These are phyloP conservation scores for Quercus mongolica DNA, from an alignment of 306 rosid genomes.

Conservation along the genomic window DNA sequence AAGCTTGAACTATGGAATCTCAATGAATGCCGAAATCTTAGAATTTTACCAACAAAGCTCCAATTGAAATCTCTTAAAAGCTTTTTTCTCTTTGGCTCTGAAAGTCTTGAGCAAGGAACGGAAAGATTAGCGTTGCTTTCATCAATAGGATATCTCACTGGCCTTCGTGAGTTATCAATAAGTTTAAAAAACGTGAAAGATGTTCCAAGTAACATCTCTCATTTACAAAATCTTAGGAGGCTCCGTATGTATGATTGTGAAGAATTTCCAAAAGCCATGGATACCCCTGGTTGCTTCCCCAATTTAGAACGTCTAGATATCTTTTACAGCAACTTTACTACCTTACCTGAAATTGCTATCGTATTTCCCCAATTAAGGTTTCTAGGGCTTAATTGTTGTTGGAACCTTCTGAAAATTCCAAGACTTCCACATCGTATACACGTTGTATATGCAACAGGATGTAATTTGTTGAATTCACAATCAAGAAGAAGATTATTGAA, in stretches of 20 bases:
- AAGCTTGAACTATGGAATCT: constrained; percentile 14
- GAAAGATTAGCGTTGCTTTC: no score
- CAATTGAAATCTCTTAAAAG: constrained; percentile 14
- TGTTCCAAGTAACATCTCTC: constrained; percentile 7
- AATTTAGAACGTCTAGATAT: background rate
- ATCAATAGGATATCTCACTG: no score
- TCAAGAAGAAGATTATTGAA: no score
- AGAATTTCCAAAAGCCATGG: constrained; percentile 9
- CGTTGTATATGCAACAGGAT: no score
- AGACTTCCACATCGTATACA: no score
- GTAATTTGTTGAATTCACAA: no score
- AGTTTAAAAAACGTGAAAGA: no score
- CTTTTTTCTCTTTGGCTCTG: constrained; percentile 1
- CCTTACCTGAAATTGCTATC: no score
- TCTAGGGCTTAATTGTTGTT: rapidly evolving
- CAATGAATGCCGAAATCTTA: constrained; percentile 6
- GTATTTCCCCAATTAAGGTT: no score
- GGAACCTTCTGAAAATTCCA: no score
- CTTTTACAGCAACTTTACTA: no score
- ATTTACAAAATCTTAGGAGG: constrained; percentile 15
- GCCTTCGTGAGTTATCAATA: no score
- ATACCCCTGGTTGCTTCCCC: constrained; percentile 6
- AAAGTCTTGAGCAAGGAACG: background rate
- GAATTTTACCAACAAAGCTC: constrained; percentile 4
- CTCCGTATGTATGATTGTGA: constrained; percentile 15